Conservation (phyloP, 2,329 filamentous ascomycete genomes). For the Neocatenulostroma microsporum region DNA sequence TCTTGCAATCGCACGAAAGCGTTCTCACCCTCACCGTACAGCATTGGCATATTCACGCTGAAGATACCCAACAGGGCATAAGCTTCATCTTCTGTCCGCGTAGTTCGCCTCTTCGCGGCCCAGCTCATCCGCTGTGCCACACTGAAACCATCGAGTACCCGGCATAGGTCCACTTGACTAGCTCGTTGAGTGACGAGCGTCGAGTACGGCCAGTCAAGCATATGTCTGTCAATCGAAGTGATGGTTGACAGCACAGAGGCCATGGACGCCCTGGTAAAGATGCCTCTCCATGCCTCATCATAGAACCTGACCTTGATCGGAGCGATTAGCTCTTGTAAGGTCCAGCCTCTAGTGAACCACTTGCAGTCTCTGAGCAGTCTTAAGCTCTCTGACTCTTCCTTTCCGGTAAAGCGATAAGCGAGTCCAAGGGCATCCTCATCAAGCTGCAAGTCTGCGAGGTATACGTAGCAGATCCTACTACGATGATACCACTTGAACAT, state of each 20-base stretch:
- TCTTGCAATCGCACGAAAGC: slow-evolving; percentile 18
- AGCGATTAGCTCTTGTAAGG: background rate
- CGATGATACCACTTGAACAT: background rate
- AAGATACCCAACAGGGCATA: background rate
- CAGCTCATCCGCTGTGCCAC: background rate
- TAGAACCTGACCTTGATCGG: background rate
- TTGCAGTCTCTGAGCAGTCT: too few relatives aligned
- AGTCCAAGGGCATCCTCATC: background rate
- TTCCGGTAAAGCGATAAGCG: background rate
- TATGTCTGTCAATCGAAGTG: too few relatives aligned
- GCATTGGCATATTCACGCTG: background rate
- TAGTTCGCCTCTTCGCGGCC: background rate
- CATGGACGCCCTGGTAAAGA: background rate
- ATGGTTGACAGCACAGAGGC: too few relatives aligned
- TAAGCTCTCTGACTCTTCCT: too few relatives aligned
- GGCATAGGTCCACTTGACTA: background rate
- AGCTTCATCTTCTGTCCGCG: background rate
- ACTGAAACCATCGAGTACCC: background rate
- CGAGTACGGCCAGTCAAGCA: too few relatives aligned
- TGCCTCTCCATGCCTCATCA: background rate
- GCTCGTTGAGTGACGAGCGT: slow-evolving; percentile 2
- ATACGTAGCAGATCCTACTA: background rate
- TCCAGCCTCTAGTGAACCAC: background rate
- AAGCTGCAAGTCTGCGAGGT: background rate
- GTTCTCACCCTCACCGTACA: background rate